Evolutionary conservation across 768 basidiomycete species (phyloP).

Genomic region (Galerina marginata): DNA sequence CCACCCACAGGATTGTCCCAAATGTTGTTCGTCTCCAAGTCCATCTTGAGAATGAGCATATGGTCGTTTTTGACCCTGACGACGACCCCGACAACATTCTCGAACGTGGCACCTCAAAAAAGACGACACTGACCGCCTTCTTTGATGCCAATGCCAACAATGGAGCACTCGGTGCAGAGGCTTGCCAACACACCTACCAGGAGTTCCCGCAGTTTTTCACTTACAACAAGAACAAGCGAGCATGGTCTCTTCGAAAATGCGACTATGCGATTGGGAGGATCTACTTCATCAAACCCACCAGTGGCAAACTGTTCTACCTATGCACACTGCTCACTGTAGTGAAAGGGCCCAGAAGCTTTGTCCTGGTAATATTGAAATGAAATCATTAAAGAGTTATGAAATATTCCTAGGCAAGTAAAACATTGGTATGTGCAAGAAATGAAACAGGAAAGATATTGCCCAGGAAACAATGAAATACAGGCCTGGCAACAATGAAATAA

Average conservation of each 20-base stretch:
- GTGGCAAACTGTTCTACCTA: conserved; percentile 47
- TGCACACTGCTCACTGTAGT: conserved; percentile 43
- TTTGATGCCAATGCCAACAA: conserved; percentile 36
- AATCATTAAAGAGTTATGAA: no score
- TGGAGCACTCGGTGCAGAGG: conserved; percentile 19
- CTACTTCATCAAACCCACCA: conserved; percentile 41
- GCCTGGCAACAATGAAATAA: no score
- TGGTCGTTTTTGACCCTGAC: conserved; percentile 37
- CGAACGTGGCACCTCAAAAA: conserved; percentile 21
- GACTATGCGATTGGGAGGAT: conserved; percentile 45
- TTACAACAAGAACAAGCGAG: conserved; percentile 6
- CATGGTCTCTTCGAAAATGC: conserved; percentile 35
- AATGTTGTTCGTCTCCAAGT: conserved; percentile 46
- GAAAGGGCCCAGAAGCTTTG: conserved; percentile 37
- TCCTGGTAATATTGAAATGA: no score
- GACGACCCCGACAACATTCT: conserved; percentile 31
- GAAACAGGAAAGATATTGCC: no score
- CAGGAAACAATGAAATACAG: no score
- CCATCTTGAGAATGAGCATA: conserved; percentile 46
- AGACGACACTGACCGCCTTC: conserved; percentile 31
- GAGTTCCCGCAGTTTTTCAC: conserved; percentile 37
- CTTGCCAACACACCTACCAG: conserved; percentile 34
- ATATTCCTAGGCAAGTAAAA: no score
- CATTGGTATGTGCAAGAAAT: no score
- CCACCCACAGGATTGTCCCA: conserved; percentile 39